These are phyloP conservation scores for Gastrodia elata DNA, from an alignment of 106 monocot genomes.

Conservation along the genomic window DNA sequence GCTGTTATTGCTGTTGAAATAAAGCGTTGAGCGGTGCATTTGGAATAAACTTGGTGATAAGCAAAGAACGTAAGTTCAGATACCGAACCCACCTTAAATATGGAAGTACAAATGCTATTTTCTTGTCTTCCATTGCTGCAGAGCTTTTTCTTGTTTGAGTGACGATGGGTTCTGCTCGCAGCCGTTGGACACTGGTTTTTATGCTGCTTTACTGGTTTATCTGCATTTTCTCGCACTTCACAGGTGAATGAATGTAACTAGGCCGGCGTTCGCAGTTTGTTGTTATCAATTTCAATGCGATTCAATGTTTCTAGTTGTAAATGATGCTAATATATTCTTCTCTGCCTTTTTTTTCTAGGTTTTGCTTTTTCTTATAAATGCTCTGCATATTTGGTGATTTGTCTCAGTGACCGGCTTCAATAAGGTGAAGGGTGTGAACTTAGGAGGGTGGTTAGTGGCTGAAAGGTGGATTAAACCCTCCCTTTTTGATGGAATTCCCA, in stretches of 20 bases:
- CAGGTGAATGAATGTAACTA: slow-evolving; percentile 18
- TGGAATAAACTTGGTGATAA: slow-evolving; percentile 41
- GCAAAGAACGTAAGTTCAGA: slow-evolving; percentile 22
- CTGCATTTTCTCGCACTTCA: slow-evolving; percentile 7
- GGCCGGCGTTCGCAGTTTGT: slow-evolving; percentile 6
- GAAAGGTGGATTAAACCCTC: slow-evolving; percentile 84
- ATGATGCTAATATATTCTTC: neutral
- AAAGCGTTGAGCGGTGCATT: slow-evolving; percentile 18
- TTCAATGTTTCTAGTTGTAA: slow-evolving; percentile 3
- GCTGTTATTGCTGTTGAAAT: slow-evolving; percentile 1
- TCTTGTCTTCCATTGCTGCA: neutral
- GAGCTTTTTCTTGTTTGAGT: neutral
- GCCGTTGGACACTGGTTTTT: slow-evolving; percentile 8
- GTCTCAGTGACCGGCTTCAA: slow-evolving; percentile 37
- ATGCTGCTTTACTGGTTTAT: slow-evolving; percentile 14
- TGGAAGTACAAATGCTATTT: neutral
- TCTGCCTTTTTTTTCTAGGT: neutral
- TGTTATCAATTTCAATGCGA: neutral
- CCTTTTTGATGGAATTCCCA: slow-evolving; percentile 82
- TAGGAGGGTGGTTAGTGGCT: slow-evolving; percentile 79
- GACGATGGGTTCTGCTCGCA: slow-evolving; percentile 10
- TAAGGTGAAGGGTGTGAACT: slow-evolving; percentile 76
- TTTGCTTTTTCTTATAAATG: slow-evolving; percentile 1
- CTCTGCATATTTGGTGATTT: slow-evolving; percentile 13
- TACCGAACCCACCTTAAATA: neutral